Evolutionary conservation across 306 rosid genomes (phyloP).

Genomic region (Rosa rugosa): DNA sequence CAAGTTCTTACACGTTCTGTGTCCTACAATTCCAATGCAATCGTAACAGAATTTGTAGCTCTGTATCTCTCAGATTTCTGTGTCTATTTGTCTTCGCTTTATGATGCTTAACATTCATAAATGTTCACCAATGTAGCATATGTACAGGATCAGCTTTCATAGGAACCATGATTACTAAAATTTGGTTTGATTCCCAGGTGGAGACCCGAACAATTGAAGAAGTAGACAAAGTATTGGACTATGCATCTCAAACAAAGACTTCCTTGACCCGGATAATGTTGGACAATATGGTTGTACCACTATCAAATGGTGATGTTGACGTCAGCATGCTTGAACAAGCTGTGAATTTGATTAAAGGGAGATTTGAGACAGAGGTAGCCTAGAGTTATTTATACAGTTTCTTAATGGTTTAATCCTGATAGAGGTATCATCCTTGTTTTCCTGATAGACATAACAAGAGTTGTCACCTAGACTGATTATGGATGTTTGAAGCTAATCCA

Average conservation of each 20-base stretch:
- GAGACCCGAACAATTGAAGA: slow-evolving; percentile 94
- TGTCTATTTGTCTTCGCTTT: background rate
- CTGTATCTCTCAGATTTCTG: background rate
- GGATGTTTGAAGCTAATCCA: background rate
- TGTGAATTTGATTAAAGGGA: slow-evolving; percentile 63
- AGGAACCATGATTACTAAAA: slow-evolving; percentile 18
- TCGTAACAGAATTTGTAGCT: background rate
- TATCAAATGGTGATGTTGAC: slow-evolving; percentile 71
- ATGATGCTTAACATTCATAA: background rate
- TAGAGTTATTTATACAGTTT: slow-evolving; percentile 16
- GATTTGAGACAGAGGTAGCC: slow-evolving; percentile 84
- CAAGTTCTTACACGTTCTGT: background rate
- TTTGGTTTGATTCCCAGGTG: slow-evolving; percentile 48
- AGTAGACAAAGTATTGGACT: slow-evolving; percentile 59
- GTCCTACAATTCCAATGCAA: slow-evolving; percentile 6
- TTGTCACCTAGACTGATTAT: background rate
- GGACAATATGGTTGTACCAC: slow-evolving; percentile 95
- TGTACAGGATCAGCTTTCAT: background rate
- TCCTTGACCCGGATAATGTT: slow-evolving; percentile 83
- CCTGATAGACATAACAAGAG: background rate
- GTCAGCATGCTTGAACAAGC: slow-evolving; percentile 84
- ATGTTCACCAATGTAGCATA: slow-evolving; percentile 4
- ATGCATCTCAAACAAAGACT: slow-evolving; percentile 73
- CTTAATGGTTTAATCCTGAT: slow-evolving; percentile 1
- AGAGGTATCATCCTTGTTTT: background rate